Percentiles rank a stretch among this genome's conserved stretches.
Evolutionary conservation across 345 rosid genomes (phyloP).

Genomic region (Moricandia arvensis): DNA sequence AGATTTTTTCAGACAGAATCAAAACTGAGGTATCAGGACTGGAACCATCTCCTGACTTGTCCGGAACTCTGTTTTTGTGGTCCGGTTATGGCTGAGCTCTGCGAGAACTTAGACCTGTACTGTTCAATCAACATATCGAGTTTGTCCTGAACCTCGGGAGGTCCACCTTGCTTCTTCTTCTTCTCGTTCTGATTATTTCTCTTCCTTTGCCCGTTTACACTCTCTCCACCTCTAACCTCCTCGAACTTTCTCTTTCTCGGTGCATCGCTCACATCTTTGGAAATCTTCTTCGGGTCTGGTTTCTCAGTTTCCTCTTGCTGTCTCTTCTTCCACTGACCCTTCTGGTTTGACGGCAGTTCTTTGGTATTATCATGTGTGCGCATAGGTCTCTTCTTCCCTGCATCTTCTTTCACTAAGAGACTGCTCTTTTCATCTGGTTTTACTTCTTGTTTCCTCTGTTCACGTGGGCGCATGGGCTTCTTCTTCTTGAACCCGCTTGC

Average conservation of each 20-base stretch:
- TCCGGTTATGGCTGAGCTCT: conserved; percentile 45
- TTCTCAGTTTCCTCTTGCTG: conserved; percentile 35
- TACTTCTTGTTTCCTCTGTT: conserved; percentile 23
- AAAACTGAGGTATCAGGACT: conserved; percentile 35
- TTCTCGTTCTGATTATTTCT: conserved; percentile 41
- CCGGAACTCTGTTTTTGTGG: conserved; percentile 47
- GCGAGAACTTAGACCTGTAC: conserved; percentile 67
- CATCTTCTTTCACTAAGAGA: conserved; percentile 20
- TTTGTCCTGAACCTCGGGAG: conserved; percentile 52
- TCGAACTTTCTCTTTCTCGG: conserved; percentile 45
- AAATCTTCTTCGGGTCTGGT: conserved; percentile 21
- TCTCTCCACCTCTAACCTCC: conserved; percentile 38
- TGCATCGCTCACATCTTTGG: conserved; percentile 27
- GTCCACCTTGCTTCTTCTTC: conserved; percentile 50
- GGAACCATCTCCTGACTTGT: conserved; percentile 64
- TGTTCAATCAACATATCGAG: conserved; percentile 69
- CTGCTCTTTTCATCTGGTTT: conserved; percentile 13
- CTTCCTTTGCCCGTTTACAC: conserved; percentile 40
- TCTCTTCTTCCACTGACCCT: conserved; percentile 29
- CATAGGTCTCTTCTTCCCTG: conserved; percentile 38
- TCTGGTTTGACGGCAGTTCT: conserved; percentile 29
- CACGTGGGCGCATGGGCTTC: conserved; percentile 24
- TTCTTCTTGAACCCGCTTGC: conserved; percentile 35
- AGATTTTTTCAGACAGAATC: neutral
- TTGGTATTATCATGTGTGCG: conserved; percentile 32